Evolutionary conservation across 208 protist species (phyloP), one percentile per base, ranked within the genome.

Genomic region (Polymyxa betae): DNA sequence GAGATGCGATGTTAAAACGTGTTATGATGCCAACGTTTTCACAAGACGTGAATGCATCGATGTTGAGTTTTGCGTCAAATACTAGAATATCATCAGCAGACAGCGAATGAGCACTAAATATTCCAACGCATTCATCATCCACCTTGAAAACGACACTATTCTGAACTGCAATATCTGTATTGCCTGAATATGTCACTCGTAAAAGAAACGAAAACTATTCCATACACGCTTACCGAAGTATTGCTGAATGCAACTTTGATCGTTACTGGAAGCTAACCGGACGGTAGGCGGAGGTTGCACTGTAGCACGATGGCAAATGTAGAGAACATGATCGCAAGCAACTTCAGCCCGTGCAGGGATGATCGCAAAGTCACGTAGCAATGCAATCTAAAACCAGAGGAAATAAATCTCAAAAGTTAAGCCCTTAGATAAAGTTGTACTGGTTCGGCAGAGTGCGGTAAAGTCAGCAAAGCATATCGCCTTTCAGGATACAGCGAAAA

Each of bases 301-400:
- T 20, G 72, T 82, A 35, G 72, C 72, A 12, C 72, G 72, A 43
- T 82, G 72, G 72, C 72, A 82, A 20, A 82, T 20, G 72, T 82
- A 82, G 16, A 82, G 72, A 43, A 82, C 72, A 43, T 82, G 72
- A 43, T 82, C 72, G 72, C 5, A 82, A 35, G 5, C 72, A 5
- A 35, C n/a, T 43, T 5, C 16, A 38, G 5, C 16, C 16, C n/a
- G n/a, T 38, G 40, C n/a, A 5, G 35, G 72, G 5, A 82, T 43
- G 5, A 82, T 35, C n/a, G n/a, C 12, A 43, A 82, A 82, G 12
- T 82, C 16, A 43, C 35, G 35, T 20, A 82, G 72, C 16, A 40
- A 43, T 82, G 72, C 40, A n/a, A 40, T 5, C 72, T 82, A 5
- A 20, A 82, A 35, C 5, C 5, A n/a, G 5, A 20, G 35, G 72